A percentile compares a stretch with the other conserved stretches of the same genome.
These are phyloP conservation scores for Asclepias syriaca DNA, from an alignment of 257 asterid species.

Conservation along the genomic window DNA sequence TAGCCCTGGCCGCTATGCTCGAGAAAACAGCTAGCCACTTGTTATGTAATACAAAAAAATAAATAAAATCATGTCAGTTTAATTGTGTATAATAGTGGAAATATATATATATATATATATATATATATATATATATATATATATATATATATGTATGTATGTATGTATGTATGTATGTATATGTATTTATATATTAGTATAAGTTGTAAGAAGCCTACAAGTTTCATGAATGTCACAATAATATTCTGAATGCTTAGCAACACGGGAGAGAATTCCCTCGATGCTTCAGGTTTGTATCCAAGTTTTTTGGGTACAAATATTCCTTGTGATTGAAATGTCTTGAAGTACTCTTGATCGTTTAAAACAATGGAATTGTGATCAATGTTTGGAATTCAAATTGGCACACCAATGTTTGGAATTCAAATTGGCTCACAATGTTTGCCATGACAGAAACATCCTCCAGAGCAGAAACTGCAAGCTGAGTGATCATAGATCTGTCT, in stretches of 20 bases:
- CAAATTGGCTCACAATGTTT: no score
- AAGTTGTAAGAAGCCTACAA: slow-evolving; percentile 21
- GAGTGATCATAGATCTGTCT: no score
- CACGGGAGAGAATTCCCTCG: slow-evolving; percentile 44
- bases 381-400: no score
- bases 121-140: no score
- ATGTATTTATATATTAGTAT: background rate
- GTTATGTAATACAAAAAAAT: background rate
- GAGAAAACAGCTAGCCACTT: slow-evolving; percentile 2
- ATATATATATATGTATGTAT: no score
- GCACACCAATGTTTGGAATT: no score
- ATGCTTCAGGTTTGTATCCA: slow-evolving; percentile 48
- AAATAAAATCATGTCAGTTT: background rate
- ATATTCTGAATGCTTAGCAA: slow-evolving; percentile 47
- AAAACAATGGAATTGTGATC: no score
- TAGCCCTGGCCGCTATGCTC: background rate
- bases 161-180: no score
- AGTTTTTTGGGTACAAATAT: slow-evolving; percentile 38
- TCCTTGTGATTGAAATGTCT: slow-evolving; percentile 32
- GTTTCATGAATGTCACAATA: slow-evolving; percentile 55
- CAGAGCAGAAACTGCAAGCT: no score
- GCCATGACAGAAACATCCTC: no score
- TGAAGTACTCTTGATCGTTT: slow-evolving; percentile 41
- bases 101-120: no score
- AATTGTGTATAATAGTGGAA: no score